Evolutionary conservation across 495 filamentous ascomycete genomes (phyloP).

Genomic region (Tetracladium marchalianum): DNA sequence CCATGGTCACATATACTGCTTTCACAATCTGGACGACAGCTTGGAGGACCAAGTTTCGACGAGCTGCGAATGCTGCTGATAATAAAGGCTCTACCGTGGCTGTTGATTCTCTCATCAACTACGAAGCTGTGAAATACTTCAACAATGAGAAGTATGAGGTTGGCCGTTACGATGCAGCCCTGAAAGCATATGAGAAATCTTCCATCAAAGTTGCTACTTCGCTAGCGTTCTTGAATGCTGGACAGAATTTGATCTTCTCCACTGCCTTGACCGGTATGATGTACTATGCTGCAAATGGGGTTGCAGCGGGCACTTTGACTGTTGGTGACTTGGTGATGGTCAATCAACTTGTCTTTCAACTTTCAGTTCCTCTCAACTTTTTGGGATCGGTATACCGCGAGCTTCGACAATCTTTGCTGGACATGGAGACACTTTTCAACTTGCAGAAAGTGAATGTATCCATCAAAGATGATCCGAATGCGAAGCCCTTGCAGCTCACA

Average conservation of each 20-base stretch:
- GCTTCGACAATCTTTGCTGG: slow-evolving; percentile 82
- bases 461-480: slow-evolving; percentile 64
- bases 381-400: slow-evolving; percentile 93
- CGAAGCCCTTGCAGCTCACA: slow-evolving; percentile 58
- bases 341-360: slow-evolving; percentile 97
- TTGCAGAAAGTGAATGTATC: slow-evolving; percentile 95
- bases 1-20: slow-evolving; percentile 87
- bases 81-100: slow-evolving; percentile 92
- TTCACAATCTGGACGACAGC: slow-evolving; percentile 94
- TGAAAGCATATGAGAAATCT: slow-evolving; percentile 79
- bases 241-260: slow-evolving; percentile 98
- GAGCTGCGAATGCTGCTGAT: slow-evolving; percentile 89
- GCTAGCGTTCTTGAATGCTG: slow-evolving; percentile 85
- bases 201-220: slow-evolving; percentile 96
- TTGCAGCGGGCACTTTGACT: slow-evolving; percentile 68
- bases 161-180: slow-evolving; percentile 76
- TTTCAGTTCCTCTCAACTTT: slow-evolving; percentile 94
- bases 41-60: slow-evolving; percentile 93
- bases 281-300: slow-evolving; percentile 85
- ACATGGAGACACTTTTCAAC: slow-evolving; percentile 99
- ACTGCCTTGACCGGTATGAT: slow-evolving; percentile 95
- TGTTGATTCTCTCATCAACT: slow-evolving; percentile 94
- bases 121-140: slow-evolving; percentile 98
- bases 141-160: slow-evolving; percentile 97
- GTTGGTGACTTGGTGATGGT: slow-evolving; percentile 98